Evolutionary conservation across 2,329 filamentous ascomycete genomes (phyloP), one percentile per base, ranked within the genome.

Genomic region (Aspergillus quadricinctus): DNA sequence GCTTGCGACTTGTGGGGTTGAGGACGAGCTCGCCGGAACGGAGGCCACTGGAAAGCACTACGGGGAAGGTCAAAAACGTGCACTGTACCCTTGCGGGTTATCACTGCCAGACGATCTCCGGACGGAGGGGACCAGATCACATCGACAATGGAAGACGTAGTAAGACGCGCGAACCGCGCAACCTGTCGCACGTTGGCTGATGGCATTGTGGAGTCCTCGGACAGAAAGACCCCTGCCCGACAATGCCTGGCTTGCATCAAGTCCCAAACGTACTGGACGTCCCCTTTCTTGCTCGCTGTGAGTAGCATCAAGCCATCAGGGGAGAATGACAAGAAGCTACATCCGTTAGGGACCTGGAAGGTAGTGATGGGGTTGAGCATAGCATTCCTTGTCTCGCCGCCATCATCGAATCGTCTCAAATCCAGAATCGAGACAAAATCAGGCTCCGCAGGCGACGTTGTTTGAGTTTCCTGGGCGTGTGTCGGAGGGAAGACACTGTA

Each of bases 41-140:
- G 90, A 43, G 92, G 92, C 92, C 92, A 96, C 62, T 89, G 86
- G 65, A 92, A 93, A 4, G 90, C 90, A 60, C 85, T 89, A 48
- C 85, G 81, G 8, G 92, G 91, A 73, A 97, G 84, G 63, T 96
- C 90, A 61, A 96, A 87, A 46, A 97, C 83, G 74, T 99, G 94
- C 10, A 97, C 87, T 8, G 94, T 99, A n/a, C 93, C 92, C 64
- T 92, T 89, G 67, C 96, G 91, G 0, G 94, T 97, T 27, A 97
- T 86, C 76, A 99, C 87, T 1, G 92, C 93, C 41, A 95, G 77
- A 57, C 89, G 87, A 69, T 96, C 90, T 23, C 90, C 90, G 55
- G 87, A 87, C 3, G 90, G 90, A 54, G 84, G 83, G 1, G 88
- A 88, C 94, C 94, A 99, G 3, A 87, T 85, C 45, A 96, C 89